Base-by-base conservation (phyloP, 1,284 basidiomycete genomes). In the Gomphus sp. region DNA sequence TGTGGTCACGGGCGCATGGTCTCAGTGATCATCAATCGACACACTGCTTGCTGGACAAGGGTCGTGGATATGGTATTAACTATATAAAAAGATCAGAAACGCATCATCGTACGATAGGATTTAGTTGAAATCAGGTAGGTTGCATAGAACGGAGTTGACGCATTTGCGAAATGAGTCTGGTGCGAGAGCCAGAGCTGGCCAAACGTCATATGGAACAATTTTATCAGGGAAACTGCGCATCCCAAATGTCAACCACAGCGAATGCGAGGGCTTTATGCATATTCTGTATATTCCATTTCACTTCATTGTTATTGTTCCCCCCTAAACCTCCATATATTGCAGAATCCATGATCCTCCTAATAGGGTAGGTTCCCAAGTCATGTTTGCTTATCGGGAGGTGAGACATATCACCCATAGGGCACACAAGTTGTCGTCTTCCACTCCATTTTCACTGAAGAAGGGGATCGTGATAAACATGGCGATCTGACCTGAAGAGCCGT, bases 151-250 rank as follows among this genome's bases (percentile, higher is more conserved):
- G 18, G 18, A 12, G 7, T 8, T 4, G 10, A 7, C 1, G 44
- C 3, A 39, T 16, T 16, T 34, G 47, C 55, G 45, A 10, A 12
- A 31, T 34, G 22, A 22, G 33, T n/a, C 41, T 34, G 44, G 9
- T 28, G 28, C 14, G 18, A 14, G 2, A 43, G n/a, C 12, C 74
- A 75, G 73, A 49, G 75, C 52, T 39, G 58, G 73, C 16, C 61
- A 65, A 18, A 77, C 76, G 22, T 71, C 76, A 56, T 89, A 90
- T 67, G 88, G 89, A 10, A 80, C 78, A 12, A 80, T 90, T 60
- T 79, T 91, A 61, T 70, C 91, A 28, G 88, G 88, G 25, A 90
- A 90, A 76, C 79, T 91, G 67, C 80, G 78, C 64, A 75, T 90
- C 50, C 85, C 87, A 6, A 83, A 78, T 18, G 70, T 89, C 60